Evolutionary conservation across 805 yeast species (phyloP), one percentile per base, ranked within the genome.

Genomic region (Nakazawaea pomicola): DNA sequence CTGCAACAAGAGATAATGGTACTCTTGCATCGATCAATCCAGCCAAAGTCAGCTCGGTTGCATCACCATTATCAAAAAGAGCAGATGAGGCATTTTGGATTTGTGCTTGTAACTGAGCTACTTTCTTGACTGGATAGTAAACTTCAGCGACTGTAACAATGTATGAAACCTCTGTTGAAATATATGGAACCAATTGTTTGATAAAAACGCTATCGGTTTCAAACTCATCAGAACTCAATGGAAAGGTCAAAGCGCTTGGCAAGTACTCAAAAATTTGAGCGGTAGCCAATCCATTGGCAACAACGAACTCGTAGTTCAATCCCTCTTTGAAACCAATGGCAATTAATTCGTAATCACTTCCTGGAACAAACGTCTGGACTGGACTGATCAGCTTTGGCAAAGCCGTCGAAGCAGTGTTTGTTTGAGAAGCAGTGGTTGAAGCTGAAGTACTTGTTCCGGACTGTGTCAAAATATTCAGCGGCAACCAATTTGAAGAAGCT

Each of bases 111-210:
- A 91, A 67, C 0, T 64, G 56, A 1, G 58, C 51, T 14, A 85
- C 71, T 23, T 71, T 61, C 10, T 60, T 57, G 9, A 63, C 57
- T 17, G 95, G 95, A 65, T 88, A 83, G 57, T 84, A 88, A 41
- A 87, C 83, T 57, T 83, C 83, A 6, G 97, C 98, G 46, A 90
- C 85, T 0, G 97, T 84, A 41, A 86, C 86, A 46, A 88, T 74
- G 60, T 87, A 91, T 36, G 67, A 67, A 37, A 68, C 68, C 11
- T 61, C 62, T 1, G 66, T 42, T 2, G 86, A 73, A 14, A 80
- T 70, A 56, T 79, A 84, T 29, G 98, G 98, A 46, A 82, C 79
- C 51, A 91, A 70, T 57, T 81, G 76, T 44, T 68, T 64, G 49
- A 90, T 87, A 7, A 78, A 58, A 17, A 86, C 74, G 21, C 65